phyloP scores from a whole-genome alignment of 2,329 filamentous ascomycete genomes.

The Cytospora schulzeri region DNA sequence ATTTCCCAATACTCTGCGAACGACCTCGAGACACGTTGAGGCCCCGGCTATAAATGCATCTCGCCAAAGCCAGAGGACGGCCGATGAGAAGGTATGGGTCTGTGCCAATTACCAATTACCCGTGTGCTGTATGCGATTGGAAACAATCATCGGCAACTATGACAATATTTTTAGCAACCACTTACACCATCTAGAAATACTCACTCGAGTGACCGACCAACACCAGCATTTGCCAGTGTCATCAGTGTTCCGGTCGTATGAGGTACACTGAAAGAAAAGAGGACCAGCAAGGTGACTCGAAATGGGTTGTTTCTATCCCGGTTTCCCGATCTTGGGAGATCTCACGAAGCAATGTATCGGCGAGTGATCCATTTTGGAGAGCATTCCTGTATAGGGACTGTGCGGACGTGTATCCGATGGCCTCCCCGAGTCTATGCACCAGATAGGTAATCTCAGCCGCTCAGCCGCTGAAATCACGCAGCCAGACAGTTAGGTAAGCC shows the following conservation, averaged over 20 bases:
- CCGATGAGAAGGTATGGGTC: background rate
- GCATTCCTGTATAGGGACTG: conserved; percentile 8
- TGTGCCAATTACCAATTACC: conserved; percentile 5
- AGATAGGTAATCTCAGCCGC: background rate
- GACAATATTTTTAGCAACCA: background rate
- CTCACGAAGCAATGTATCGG: conserved; percentile 9
- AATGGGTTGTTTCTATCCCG: conserved; percentile 9
- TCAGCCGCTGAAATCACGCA: conserved; percentile 12
- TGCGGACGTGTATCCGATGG: conserved; percentile 14
- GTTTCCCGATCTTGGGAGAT: conserved; percentile 4
- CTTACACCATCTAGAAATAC: background rate
- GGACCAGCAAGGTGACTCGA: conserved; percentile 4
- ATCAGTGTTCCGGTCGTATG: background rate
- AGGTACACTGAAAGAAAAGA: background rate
- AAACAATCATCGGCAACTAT: background rate
- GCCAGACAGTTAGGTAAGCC: conserved; percentile 17
- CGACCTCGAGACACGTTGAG: conserved; percentile 17
- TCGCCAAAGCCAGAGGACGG: conserved; percentile 9
- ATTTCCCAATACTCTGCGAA: conserved; percentile 9
- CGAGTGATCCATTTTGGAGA: conserved; percentile 7
- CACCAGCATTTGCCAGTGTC: background rate
- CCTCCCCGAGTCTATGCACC: conserved; percentile 7
- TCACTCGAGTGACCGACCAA: background rate
- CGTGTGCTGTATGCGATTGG: background rate
- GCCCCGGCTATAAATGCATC: conserved; percentile 7